Conservation (phyloP, 192 early-diverging fungal genomes). For the Martensiomyces pterosporus region DNA sequence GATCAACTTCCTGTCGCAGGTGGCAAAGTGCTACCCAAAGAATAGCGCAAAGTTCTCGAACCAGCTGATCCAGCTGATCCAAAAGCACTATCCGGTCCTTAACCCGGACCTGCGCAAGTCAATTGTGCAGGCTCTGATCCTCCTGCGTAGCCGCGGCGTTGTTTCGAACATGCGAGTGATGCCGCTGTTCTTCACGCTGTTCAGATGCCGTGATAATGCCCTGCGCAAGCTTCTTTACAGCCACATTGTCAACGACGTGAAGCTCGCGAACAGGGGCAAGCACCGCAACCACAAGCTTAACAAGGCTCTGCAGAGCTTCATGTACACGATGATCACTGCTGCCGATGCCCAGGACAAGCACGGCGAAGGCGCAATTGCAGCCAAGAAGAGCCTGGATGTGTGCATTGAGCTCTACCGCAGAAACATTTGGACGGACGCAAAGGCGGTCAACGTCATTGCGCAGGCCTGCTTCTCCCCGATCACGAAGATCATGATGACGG, state of each 20-base stretch:
- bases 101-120: slow-evolving; percentile 77
- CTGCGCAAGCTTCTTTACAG: slow-evolving; percentile 85
- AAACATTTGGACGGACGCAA: slow-evolving; percentile 96
- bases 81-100: slow-evolving; percentile 76
- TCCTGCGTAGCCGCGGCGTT: slow-evolving; percentile 82
- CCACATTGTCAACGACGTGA: slow-evolving; percentile 96
- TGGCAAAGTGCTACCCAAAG: slow-evolving; percentile 82
- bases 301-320: slow-evolving; percentile 94
- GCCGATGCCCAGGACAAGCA: slow-evolving; percentile 60
- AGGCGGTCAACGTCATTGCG: slow-evolving; percentile 98
- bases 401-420: slow-evolving; percentile 98
- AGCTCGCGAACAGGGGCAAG: slow-evolving; percentile 80
- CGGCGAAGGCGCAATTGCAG: slow-evolving; percentile 81
- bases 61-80: slow-evolving; percentile 79
- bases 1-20: slow-evolving; percentile 88
- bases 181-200: slow-evolving; percentile 94
- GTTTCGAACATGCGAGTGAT: slow-evolving; percentile 66
- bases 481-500: slow-evolving; percentile 89
- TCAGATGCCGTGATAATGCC: slow-evolving; percentile 88
- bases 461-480: slow-evolving; percentile 92
- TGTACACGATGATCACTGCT: slow-evolving; percentile 92
- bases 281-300: slow-evolving; percentile 97
- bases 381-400: slow-evolving; percentile 92
- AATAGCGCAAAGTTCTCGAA: slow-evolving; percentile 76
- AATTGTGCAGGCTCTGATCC: slow-evolving; percentile 86